Conservation (phyloP, 257 asterid genomes). For the Solanum pennellii region DNA sequence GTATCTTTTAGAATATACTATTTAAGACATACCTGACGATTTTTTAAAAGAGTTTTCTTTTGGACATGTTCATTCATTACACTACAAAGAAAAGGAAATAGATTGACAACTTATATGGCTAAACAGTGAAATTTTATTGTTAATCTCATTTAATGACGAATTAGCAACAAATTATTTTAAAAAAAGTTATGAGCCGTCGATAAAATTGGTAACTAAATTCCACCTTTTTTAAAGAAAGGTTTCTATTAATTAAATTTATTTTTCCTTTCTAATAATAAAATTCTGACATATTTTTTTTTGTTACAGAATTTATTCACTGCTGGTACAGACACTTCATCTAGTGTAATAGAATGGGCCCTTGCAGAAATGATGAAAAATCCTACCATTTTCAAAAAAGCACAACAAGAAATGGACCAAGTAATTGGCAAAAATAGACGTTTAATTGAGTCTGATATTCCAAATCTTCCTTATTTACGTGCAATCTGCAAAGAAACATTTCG, state of each 20-base stretch:
- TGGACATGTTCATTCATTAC: too few species aligned
- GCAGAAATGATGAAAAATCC: conserved; percentile 37
- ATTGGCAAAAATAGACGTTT: conserved; percentile 21
- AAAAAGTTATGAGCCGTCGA: too few species aligned
- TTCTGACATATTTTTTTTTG: background rate
- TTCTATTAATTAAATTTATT: background rate
- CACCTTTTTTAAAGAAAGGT: background rate
- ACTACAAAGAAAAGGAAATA: background rate
- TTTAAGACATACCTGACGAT: too few species aligned
- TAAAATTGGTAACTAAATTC: background rate
- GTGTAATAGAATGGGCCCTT: conserved; percentile 38
- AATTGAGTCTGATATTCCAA: conserved; percentile 27
- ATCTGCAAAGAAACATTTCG: conserved; percentile 42
- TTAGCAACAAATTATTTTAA: background rate
- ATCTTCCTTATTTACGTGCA: conserved; percentile 30
- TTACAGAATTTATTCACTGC: conserved; percentile 32
- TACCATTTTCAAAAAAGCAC: conserved; percentile 16
- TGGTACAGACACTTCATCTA: conserved; percentile 44
- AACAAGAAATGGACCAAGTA: conserved; percentile 31
- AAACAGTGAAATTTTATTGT: background rate
- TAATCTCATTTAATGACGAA: background rate
- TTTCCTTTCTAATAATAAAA: background rate
- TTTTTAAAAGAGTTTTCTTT: background rate
- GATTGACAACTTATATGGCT: background rate
- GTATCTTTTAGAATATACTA: background rate